Evolutionary conservation across 2,329 filamentous ascomycete species (phyloP).

Genomic region (Orbilia oligospora): DNA sequence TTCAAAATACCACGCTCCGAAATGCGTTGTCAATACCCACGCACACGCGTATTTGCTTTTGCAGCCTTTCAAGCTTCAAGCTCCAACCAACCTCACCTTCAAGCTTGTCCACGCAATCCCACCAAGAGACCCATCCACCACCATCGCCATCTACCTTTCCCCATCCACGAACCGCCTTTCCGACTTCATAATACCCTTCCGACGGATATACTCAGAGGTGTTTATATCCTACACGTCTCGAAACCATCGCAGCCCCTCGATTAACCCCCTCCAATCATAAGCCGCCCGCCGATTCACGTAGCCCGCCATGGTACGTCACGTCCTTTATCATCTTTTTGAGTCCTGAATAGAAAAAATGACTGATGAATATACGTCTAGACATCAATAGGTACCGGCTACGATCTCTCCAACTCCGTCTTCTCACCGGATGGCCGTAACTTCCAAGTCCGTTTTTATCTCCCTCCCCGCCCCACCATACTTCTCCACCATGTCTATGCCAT

Average conservation of each 20-base stretch:
- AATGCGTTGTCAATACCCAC: constrained; percentile 39
- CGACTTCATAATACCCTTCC: background rate
- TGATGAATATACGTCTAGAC: constrained; percentile 74
- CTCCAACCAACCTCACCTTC: constrained; percentile 54
- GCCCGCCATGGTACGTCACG: constrained; percentile 58
- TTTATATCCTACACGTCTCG: background rate
- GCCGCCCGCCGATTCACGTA: constrained; percentile 17
- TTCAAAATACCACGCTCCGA: constrained; percentile 44
- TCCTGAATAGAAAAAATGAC: background rate
- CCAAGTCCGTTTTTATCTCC: constrained; percentile 74
- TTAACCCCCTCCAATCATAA: background rate
- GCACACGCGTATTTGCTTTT: constrained; percentile 59
- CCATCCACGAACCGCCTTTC: constrained; percentile 13
- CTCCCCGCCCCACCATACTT: constrained; percentile 7
- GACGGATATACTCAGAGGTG: background rate
- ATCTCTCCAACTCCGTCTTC: constrained; percentile 99
- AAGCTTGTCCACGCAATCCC: constrained; percentile 59
- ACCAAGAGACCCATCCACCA: constrained; percentile 18
- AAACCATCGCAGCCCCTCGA: background rate
- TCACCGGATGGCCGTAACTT: constrained; percentile 99
- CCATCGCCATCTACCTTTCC: constrained; percentile 17
- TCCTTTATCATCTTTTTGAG: background rate
- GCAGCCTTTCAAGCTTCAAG: constrained; percentile 49
- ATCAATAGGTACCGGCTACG: constrained; percentile 99
- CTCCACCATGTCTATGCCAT: background rate